Evolutionary conservation across 805 yeast species (phyloP).

Genomic region (Myxozyma monticola): DNA sequence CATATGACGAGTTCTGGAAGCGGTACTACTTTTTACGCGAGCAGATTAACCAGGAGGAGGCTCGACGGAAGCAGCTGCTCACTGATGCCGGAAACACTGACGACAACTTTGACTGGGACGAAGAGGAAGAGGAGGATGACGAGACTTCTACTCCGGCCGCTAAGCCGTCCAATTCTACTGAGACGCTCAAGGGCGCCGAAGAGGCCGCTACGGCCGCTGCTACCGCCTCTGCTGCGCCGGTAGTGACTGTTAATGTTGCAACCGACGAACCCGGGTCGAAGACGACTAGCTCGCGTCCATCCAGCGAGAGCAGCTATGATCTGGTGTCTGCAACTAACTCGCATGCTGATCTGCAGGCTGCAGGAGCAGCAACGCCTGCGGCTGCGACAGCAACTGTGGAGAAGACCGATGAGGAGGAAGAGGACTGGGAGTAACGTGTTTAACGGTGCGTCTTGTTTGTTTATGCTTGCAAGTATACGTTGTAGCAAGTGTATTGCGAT

Average conservation of each 20-base stretch:
- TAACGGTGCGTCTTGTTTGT: no score
- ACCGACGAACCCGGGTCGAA: constrained; percentile 17
- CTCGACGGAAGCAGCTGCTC: constrained; percentile 63
- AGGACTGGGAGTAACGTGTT: constrained; percentile 64
- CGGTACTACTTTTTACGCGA: constrained; percentile 59
- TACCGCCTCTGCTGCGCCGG: not conserved
- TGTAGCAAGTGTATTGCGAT: no score
- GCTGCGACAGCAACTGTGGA: constrained; percentile 15
- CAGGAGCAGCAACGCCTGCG: constrained; percentile 15
- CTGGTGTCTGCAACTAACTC: constrained; percentile 43
- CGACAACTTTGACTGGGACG: constrained; percentile 49
- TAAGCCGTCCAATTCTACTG: constrained; percentile 21
- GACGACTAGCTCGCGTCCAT: constrained; percentile 36
- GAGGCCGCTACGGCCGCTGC: not conserved
- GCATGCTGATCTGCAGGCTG: constrained; percentile 38
- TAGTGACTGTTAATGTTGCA: not conserved
- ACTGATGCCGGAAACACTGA: constrained; percentile 42
- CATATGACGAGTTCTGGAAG: constrained; percentile 71
- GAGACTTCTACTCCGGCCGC: not conserved
- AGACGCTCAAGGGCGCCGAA: constrained; percentile 11
- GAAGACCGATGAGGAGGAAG: constrained; percentile 50
- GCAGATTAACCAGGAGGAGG: constrained; percentile 60
- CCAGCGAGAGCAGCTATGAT: constrained; percentile 46
- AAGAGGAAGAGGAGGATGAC: constrained; percentile 45
- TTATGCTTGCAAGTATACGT: no score